phyloP scores from a whole-genome alignment of 768 basidiomycete species.

The Kwoniella sp. region DNA sequence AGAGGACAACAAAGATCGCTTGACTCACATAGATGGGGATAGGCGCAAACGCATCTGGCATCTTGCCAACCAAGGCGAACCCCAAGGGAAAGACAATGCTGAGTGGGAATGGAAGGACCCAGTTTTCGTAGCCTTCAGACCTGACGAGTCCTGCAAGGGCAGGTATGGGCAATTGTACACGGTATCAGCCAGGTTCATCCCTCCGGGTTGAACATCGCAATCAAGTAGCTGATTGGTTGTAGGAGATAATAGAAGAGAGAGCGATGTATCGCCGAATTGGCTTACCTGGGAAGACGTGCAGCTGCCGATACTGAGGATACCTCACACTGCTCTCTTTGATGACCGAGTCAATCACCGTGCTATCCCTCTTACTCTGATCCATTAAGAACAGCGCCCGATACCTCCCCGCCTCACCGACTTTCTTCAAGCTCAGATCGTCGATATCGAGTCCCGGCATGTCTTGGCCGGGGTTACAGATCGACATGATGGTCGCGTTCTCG shows the following conservation, averaged over 20 bases:
- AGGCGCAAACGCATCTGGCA: constrained; percentile 18
- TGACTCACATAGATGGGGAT: constrained; percentile 27
- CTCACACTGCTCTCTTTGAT: constrained; percentile 21
- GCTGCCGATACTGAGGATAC: constrained; percentile 28
- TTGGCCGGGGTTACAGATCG: constrained; percentile 26
- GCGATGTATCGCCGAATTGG: background rate
- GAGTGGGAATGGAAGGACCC: constrained; percentile 26
- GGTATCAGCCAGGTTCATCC: too few species aligned
- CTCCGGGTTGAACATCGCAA: too few species aligned
- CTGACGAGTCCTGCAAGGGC: constrained; percentile 26
- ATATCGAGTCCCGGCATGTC: constrained; percentile 13
- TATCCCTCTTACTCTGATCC: constrained; percentile 31
- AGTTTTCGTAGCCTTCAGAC: constrained; percentile 8
- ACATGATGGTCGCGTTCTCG: constrained; percentile 22
- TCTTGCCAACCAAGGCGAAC: background rate
- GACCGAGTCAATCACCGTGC: constrained; percentile 27
- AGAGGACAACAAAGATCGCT: background rate
- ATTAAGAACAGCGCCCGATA: constrained; percentile 10
- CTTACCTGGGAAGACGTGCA: constrained; percentile 23
- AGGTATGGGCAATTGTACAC: too few species aligned
- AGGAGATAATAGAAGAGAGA: background rate
- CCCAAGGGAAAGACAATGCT: constrained; percentile 14
- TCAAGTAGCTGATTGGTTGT: too few species aligned
- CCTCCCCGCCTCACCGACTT: constrained; percentile 5
- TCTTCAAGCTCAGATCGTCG: constrained; percentile 32